Conservation (phyloP, 257 asterid species). For the Nicotiana attenuata region DNA sequence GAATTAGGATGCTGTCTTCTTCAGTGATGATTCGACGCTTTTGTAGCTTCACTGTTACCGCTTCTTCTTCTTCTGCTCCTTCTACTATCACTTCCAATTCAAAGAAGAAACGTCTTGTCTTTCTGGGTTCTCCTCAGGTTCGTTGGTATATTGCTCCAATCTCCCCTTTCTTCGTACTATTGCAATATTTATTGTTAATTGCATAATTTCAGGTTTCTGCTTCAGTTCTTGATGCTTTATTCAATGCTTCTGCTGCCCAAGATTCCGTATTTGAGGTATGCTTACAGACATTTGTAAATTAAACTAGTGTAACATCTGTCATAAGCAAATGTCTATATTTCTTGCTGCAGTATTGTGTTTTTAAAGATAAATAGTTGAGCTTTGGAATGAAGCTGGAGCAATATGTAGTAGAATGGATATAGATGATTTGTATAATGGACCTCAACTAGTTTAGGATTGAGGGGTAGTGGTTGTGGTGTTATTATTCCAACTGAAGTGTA, state of each 20-base stretch:
- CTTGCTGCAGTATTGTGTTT: background rate
- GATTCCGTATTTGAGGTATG: constrained; percentile 63
- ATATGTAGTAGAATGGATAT: background rate
- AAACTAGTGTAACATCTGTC: too few relatives aligned
- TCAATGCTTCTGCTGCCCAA: constrained; percentile 62
- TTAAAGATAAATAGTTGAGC: background rate
- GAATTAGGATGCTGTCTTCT: constrained; percentile 41
- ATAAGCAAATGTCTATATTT: background rate
- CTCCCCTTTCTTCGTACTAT: background rate
- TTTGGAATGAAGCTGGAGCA: background rate
- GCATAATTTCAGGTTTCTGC: constrained; percentile 56
- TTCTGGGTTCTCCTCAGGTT: constrained; percentile 83
- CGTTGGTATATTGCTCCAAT: background rate
- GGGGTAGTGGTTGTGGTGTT: background rate
- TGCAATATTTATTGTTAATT: background rate
- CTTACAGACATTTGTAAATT: background rate
- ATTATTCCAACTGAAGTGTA: background rate
- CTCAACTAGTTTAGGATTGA: constrained; percentile 2
- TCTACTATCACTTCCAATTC: constrained; percentile 18
- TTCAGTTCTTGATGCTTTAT: constrained; percentile 70
- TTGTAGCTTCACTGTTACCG: constrained; percentile 45
- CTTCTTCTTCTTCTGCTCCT: constrained; percentile 35
- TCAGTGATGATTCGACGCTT: constrained; percentile 72
- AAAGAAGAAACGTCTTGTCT: constrained; percentile 63
- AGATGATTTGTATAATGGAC: background rate